Evolutionary conservation across 441 rosid species (phyloP), one percentile per base, ranked within the genome.

Genomic region (Croton laevigatus): DNA sequence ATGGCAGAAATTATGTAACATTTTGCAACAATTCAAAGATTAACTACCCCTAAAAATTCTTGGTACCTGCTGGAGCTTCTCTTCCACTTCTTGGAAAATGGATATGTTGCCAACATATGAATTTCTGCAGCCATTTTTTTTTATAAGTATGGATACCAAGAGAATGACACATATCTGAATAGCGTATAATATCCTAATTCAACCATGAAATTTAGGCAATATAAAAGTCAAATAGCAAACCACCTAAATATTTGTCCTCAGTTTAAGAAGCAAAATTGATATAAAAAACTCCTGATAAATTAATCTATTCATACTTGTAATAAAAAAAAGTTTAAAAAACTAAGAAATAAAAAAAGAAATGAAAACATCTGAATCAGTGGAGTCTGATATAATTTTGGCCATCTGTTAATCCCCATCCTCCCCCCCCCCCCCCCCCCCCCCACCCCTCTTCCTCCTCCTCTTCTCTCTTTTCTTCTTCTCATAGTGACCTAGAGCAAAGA

Each of bases 61-160:
- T 60, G 34, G 32, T 71, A 89, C 99, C 97, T 87, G 91, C 54
- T 73, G 84, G 78, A 93, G 82, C 81, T 85, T 89, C 78, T 91
- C 89, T 74, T 86, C 94, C 74, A 92, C 87, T 78, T 91, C 93
- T 77, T 75, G 73, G 81, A 95, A 92, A 76, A 91, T 63, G 70
- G 88, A 74, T 59, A 79, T 71, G 71, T 95, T 95, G 77, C 98
- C 98, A 73, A 92, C 88, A 76, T 83, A 92, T 51, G 99, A 92
- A 65, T 86, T 91, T 74, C 98, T 95, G 88, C 78, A 79, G 65
- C 13, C 67, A 78, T 67, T 22, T 74, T 65, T 0, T 36, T 27
- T 27, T 27, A 45, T 20, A 65, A 6, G 62, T 51, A 62, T 20
- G 13, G 23, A 69, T 36, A 8, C 19, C 6, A 45, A 6, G 44